phyloP scores from a whole-genome alignment of 2,329 filamentous ascomycete genomes.

The Fusarium setosum region DNA sequence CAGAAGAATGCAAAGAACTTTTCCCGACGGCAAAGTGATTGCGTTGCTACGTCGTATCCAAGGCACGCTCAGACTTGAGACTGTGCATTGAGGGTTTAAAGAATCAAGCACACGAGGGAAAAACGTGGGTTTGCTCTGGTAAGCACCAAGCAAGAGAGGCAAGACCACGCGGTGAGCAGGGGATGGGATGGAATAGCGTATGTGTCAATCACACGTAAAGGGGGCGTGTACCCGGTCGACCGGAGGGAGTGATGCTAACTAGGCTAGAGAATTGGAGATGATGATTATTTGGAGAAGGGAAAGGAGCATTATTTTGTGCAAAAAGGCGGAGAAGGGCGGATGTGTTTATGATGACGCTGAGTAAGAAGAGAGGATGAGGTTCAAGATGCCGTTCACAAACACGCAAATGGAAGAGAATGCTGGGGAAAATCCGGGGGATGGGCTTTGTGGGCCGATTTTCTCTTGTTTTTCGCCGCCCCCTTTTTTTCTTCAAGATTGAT shows the following conservation, averaged over 20 bases:
- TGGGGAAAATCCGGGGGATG: constrained; percentile 1
- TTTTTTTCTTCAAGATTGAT: not conserved
- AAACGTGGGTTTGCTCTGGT: not conserved
- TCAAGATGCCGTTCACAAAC: not conserved
- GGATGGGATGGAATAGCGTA: not conserved
- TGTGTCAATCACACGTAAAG: constrained; percentile 1
- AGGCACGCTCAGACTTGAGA: not conserved
- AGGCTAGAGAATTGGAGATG: not conserved
- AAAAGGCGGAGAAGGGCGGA: not conserved
- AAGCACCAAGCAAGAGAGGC: not conserved
- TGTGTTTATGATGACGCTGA: not conserved
- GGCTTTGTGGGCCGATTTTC: not conserved
- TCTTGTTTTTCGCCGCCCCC: not conserved
- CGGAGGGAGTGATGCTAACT: constrained; percentile 1
- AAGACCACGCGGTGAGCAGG: constrained; percentile 6
- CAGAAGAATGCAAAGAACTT: not conserved
- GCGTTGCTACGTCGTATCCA: not conserved
- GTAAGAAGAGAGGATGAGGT: not conserved
- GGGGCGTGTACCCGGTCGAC: constrained; percentile 12
- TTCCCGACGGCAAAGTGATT: not conserved
- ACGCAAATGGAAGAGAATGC: not conserved
- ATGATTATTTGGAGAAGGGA: not conserved
- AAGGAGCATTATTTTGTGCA: not conserved
- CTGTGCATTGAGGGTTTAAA: not conserved
- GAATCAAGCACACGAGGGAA: not conserved